Conservation (phyloP, 805 yeast species). For the Starmera amethionina region DNA sequence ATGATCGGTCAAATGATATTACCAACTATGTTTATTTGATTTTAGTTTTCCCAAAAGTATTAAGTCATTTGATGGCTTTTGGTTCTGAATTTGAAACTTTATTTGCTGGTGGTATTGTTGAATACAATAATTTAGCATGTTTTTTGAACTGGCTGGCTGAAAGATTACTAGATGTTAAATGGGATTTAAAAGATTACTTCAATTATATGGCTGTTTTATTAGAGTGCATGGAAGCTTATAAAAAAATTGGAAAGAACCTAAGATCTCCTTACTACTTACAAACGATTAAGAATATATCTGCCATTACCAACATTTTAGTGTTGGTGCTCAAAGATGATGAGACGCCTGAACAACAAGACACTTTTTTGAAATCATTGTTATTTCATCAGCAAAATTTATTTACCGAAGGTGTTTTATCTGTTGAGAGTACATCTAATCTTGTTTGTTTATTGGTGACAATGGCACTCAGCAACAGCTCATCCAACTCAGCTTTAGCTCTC, state of each 20-base stretch:
- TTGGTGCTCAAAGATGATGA: slow-evolving; percentile 11
- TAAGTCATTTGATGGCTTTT: slow-evolving; percentile 20
- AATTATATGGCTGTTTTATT: slow-evolving; percentile 15
- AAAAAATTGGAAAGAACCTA: slow-evolving; percentile 7
- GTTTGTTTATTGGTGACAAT: slow-evolving; percentile 18
- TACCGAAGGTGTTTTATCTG: slow-evolving; percentile 21
- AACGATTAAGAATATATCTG: slow-evolving; percentile 8
- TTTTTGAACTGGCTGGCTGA: slow-evolving; percentile 11
- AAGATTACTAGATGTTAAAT: slow-evolving; percentile 14
- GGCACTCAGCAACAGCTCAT: slow-evolving; percentile 6
- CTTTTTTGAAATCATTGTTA: slow-evolving; percentile 19
- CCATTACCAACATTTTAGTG: slow-evolving; percentile 9
- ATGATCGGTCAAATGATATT: slow-evolving; percentile 7
- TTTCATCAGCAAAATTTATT: slow-evolving; percentile 23
- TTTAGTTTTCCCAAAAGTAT: slow-evolving; percentile 19
- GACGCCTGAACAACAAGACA: slow-evolving; percentile 16
- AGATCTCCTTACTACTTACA: slow-evolving; percentile 10
- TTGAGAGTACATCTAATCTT: slow-evolving; percentile 24
- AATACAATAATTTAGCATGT: slow-evolving; percentile 11
- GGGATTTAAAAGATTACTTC: slow-evolving; percentile 18
- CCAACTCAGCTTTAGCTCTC: slow-evolving; percentile 13
- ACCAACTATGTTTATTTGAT: slow-evolving; percentile 11
- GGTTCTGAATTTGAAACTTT: slow-evolving; percentile 16
- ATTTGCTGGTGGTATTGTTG: slow-evolving; percentile 9
- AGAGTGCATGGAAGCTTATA: slow-evolving; percentile 14